Evolutionary conservation across 2,329 filamentous ascomycete genomes (phyloP).

Genomic region (Alternaria infectoria): DNA sequence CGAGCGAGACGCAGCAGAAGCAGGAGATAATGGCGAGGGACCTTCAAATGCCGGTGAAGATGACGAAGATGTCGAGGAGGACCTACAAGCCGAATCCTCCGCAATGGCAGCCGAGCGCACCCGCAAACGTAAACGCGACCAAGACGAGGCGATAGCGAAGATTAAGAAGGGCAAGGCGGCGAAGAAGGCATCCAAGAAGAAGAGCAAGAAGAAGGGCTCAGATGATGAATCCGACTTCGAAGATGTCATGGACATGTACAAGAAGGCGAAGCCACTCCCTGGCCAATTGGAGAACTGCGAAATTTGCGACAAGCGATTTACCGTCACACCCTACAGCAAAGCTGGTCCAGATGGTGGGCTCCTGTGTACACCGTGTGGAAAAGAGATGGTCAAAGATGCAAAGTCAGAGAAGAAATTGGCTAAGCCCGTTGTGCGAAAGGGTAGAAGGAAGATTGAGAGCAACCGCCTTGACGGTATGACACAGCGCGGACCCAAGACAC

Average conservation of each 20-base stretch:
- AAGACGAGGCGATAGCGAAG: constrained; percentile 56
- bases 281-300: constrained; percentile 91
- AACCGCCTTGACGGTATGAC: constrained; percentile 79
- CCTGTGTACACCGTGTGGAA: constrained; percentile 83
- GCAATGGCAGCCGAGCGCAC: constrained; percentile 52
- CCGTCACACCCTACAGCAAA: constrained; percentile 87
- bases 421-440: constrained; percentile 63
- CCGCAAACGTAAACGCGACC: constrained; percentile 64
- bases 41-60: constrained; percentile 45
- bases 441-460: constrained; percentile 79
- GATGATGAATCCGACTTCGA: constrained; percentile 56
- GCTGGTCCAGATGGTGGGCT: constrained; percentile 82
- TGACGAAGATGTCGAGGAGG: constrained; percentile 41
- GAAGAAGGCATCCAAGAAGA: constrained; percentile 54
- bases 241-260: constrained; percentile 60
- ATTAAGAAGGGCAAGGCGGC: constrained; percentile 58
- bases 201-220: constrained; percentile 47
- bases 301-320: constrained; percentile 84
- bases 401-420: constrained; percentile 66
- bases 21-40: constrained; percentile 46
- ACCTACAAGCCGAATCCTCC: constrained; percentile 43
- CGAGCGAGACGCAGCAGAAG: constrained; percentile 46
- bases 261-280: constrained; percentile 67
- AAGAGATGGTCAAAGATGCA: constrained; percentile 71
- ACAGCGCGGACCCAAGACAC: constrained; percentile 69